Base-by-base conservation (phyloP, 164 flowering plant genomes). In the Malania oleifera region DNA sequence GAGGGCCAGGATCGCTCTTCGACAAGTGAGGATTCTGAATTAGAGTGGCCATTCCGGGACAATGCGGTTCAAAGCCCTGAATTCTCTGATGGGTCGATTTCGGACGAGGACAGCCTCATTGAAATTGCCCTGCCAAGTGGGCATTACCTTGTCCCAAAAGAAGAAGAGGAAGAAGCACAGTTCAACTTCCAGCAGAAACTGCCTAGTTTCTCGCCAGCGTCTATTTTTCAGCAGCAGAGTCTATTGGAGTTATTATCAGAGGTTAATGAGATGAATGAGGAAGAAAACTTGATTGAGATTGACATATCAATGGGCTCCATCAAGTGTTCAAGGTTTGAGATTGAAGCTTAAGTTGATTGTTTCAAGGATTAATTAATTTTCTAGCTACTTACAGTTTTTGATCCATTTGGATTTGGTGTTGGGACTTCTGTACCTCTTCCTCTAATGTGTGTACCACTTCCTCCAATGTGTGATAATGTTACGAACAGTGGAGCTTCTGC, bases 61-160 rank as follows among this genome's bases (percentile, higher is more conserved):
- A 59, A 74, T 20, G 22, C 38, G 57, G 74, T 60, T 37, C 66
- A 54, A 34, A 56, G 66, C 54, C 71, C 61, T 25, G 73, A 54
- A 11, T 71, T 56, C 68, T 78, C 84, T 0, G 90, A 81, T 40
- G 85, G 77, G 9, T 81, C 93, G 0, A 89, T 89, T 31, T 85
- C 98, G 0, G 97, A 91, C 35, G 97, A 86, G 41, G 97, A 91
- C 14, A 83, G 85, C 60, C 75, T 91, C 56, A 86, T 91, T 11
- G 98, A 91, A 67, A 86, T 91, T n/a, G 76, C 77, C 2, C 83
- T 92, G n/a, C 92, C 89, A 0, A 77, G 70, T 17, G 93, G 87
- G 7, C 77, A 82, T 17, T 78, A 68, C 65, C 55, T 82, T 5
- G 63, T 58, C 51, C 57, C 68, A 12, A 63, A 67, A 24, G 58